Evolutionary conservation across 2,329 filamentous ascomycete genomes (phyloP), one percentile per base, ranked within the genome.

Genomic region (Nigrospora oryzae): DNA sequence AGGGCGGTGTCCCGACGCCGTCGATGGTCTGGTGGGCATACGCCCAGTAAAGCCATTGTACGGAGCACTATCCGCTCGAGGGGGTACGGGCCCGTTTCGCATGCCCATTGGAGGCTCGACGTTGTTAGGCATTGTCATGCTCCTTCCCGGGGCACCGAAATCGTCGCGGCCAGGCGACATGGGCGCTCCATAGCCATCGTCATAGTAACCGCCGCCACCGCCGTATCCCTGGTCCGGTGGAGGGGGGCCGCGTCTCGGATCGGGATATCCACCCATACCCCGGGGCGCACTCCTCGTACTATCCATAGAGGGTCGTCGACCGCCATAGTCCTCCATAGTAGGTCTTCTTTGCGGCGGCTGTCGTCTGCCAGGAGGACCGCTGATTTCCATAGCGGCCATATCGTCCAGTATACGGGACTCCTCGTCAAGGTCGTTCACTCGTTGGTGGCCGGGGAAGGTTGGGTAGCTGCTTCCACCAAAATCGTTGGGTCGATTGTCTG

Each of bases 81-180:
- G 56, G 30, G 60, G 65, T 31, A 59, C 56, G 16, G 58, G 58
- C 12, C 50, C 58, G 40, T 62, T 58, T 7, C 55, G 57, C 60
- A 66, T 66, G 32, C 67, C 63, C 52, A 66, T 63, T 15, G 62
- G 60, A n/a, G 40, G 52, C 17, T 58, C 55, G 11, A 72, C 67
- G 45, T 74, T 69, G 3, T 67, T 59, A 2, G 79, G 77, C 75
- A 81, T 78, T 5, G 80, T 83, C 71, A 74, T 77, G 46, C 78
- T 83, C 52, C 79, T 68, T n/a, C 63, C 56, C 10, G 74, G 75
- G 2, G 74, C 70, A 0, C 67, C 74, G 51, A 74, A 79, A 6
- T 67, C 65, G 35, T 68, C 63, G 48, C 57, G 56, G 10, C 51
- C 52, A 11, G 65, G 63, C 34, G 63, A 63, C 42, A 61, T 63